A percentile compares a stretch with the other conserved stretches of the same genome.
phyloP scores from a whole-genome alignment of 2,329 filamentous ascomycete species.

The Diaporthe citrichinensis region DNA sequence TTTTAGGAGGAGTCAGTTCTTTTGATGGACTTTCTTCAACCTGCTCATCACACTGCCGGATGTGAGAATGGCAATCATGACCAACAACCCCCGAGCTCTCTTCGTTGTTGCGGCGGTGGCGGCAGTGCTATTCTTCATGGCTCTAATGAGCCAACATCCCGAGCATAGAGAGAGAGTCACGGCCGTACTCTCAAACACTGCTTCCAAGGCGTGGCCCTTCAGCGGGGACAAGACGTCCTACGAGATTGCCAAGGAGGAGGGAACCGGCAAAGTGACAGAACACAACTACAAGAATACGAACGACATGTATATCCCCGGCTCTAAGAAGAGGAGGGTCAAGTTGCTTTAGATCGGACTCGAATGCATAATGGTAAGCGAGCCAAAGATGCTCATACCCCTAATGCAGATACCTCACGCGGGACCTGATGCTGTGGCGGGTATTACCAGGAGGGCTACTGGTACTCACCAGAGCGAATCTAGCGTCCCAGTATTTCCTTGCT shows the following conservation, averaged over 20 bases:
- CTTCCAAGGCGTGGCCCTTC: not conserved
- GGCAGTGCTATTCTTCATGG: not conserved
- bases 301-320: slow-evolving; percentile 53
- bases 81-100: not conserved
- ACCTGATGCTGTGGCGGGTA: not conserved
- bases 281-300: slow-evolving; percentile 48
- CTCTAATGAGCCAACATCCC: not conserved
- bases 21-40: not conserved
- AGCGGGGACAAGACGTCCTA: slow-evolving; percentile 30
- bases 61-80: not conserved
- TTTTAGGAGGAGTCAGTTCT: not conserved
- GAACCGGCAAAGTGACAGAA: slow-evolving; percentile 56
- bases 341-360: slow-evolving; percentile 59
- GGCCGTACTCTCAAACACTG: not conserved
- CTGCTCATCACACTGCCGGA: not conserved
- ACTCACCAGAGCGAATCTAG: not conserved
- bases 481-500: not conserved
- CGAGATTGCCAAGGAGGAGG: slow-evolving; percentile 54
- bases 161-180: not conserved
- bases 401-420: not conserved
- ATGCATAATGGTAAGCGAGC: slow-evolving; percentile 52
- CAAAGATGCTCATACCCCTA: not conserved
- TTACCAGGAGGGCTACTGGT: too few relatives aligned
- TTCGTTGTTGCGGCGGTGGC: not conserved
- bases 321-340: slow-evolving; percentile 52